Evolutionary conservation across 2,329 filamentous ascomycete genomes (phyloP).

Genomic region (Lanzia echinophila): DNA sequence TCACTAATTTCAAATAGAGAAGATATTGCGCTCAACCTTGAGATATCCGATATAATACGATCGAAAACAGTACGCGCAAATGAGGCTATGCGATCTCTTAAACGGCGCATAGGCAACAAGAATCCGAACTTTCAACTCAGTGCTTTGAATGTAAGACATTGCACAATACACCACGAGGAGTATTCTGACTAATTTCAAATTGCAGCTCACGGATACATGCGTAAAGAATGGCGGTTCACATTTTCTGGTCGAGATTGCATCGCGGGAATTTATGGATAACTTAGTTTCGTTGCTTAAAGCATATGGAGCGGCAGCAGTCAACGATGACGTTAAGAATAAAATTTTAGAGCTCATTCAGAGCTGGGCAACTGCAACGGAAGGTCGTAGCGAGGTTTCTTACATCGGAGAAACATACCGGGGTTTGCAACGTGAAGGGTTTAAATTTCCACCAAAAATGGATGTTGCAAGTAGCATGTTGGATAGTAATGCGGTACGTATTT

Average conservation of each 20-base stretch:
- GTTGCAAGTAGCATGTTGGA: conserved; percentile 98
- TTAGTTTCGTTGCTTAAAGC: conserved; percentile 83
- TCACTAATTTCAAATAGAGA: conserved; percentile 51
- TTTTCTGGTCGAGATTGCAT: conserved; percentile 92
- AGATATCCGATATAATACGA: conserved; percentile 95
- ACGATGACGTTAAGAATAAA: conserved; percentile 79
- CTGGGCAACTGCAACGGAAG: conserved; percentile 87
- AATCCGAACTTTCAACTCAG: conserved; percentile 96
- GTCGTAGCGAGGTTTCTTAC: conserved; percentile 74
- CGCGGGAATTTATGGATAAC: conserved; percentile 97
- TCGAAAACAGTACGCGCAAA: conserved; percentile 97
- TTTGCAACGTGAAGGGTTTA: conserved; percentile 77
- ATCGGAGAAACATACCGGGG: conserved; percentile 80
- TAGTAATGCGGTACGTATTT: conserved; percentile 73
- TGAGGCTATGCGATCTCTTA: conserved; percentile 95
- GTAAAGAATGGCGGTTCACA: conserved; percentile 97
- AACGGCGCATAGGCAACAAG: conserved; percentile 90
- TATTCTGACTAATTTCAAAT: conserved; percentile 26
- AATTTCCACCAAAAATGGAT: conserved; percentile 78
- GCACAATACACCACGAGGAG: background rate
- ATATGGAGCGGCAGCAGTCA: conserved; percentile 65
- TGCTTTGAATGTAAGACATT: conserved; percentile 68
- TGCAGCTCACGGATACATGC: conserved; percentile 87
- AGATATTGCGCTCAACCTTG: conserved; percentile 93
- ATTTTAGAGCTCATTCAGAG: conserved; percentile 90